phyloP scores from a whole-genome alignment of 1,139 yeast species.

The Geotrichum australiense region DNA sequence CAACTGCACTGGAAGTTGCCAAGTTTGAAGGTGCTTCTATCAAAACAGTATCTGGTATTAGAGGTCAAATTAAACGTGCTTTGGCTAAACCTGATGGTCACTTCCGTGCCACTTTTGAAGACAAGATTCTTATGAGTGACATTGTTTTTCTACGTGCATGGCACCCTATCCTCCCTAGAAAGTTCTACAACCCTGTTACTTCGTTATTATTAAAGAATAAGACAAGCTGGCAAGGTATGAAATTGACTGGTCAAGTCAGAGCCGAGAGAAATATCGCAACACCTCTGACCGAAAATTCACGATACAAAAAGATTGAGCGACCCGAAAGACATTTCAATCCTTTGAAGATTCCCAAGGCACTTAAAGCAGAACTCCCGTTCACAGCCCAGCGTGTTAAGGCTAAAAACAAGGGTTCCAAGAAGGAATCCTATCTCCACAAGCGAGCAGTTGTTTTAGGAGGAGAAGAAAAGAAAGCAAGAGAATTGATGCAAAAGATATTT shows the following conservation, averaged over 20 bases:
- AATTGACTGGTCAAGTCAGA: slow-evolving; percentile 87
- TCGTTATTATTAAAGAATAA: slow-evolving; percentile 72
- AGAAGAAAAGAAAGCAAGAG: slow-evolving; percentile 90
- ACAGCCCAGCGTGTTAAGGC: slow-evolving; percentile 66
- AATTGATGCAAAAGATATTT: slow-evolving; percentile 77
- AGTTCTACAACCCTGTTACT: slow-evolving; percentile 93
- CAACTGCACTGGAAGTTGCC: slow-evolving; percentile 87
- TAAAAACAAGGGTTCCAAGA: slow-evolving; percentile 24
- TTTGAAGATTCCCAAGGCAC: slow-evolving; percentile 71
- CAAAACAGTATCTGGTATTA: slow-evolving; percentile 91
- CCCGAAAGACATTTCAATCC: slow-evolving; percentile 82
- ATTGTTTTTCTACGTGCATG: slow-evolving; percentile 87
- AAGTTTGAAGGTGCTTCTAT: slow-evolving; percentile 97
- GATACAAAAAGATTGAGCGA: slow-evolving; percentile 77
- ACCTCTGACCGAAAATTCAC: slow-evolving; percentile 53
- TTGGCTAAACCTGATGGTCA: slow-evolving; percentile 94
- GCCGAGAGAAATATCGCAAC: slow-evolving; percentile 64
- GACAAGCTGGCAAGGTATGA: slow-evolving; percentile 92
- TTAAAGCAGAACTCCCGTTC: slow-evolving; percentile 78
- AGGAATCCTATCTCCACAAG: slow-evolving; percentile 75
- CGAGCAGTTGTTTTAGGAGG: slow-evolving; percentile 92
- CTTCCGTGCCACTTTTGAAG: slow-evolving; percentile 97
- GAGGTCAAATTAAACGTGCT: slow-evolving; percentile 97
- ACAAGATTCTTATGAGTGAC: slow-evolving; percentile 84
- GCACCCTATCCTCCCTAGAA: slow-evolving; percentile 89